phyloP scores from a whole-genome alignment of 352 stramenopile species.

The Phytopythium aichiense region DNA sequence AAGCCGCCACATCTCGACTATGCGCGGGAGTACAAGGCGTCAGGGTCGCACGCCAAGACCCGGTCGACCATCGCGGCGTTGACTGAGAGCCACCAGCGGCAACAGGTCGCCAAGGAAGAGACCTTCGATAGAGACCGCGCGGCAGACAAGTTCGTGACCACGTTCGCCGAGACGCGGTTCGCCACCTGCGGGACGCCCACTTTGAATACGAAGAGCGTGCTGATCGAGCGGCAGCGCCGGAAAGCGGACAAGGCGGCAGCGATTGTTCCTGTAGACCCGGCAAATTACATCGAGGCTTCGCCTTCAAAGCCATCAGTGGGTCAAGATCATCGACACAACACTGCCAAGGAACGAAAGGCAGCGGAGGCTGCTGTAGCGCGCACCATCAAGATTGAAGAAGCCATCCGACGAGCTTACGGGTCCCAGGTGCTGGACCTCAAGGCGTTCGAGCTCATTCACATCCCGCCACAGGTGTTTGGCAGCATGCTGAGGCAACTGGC shows the following conservation, averaged over 20 bases:
- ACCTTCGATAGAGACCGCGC: constrained; percentile 32
- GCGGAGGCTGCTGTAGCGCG: constrained; percentile 11
- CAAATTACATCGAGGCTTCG: not conserved
- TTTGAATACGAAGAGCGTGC: constrained; percentile 57
- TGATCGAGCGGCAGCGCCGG: constrained; percentile 43
- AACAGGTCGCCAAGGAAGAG: constrained; percentile 54
- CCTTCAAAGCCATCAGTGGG: not conserved
- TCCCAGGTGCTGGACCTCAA: constrained; percentile 62
- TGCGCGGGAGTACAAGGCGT: constrained; percentile 39
- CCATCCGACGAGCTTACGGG: constrained; percentile 48
- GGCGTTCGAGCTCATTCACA: constrained; percentile 52
- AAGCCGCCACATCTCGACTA: constrained; percentile 60
- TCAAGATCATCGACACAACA: not conserved
- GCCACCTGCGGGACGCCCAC: constrained; percentile 58
- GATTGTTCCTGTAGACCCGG: constrained; percentile 3
- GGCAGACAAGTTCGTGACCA: constrained; percentile 35
- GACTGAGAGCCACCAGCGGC: constrained; percentile 40
- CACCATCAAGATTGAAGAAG: constrained; percentile 21
- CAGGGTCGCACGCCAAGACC: constrained; percentile 25
- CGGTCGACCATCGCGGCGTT: constrained; percentile 43
- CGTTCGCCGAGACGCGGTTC: constrained; percentile 56
- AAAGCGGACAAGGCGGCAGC: constrained; percentile 13
- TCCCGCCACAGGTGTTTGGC: constrained; percentile 51
- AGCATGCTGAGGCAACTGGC: constrained; percentile 66
- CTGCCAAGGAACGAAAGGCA: constrained; percentile 19